These are phyloP conservation scores for Rhododendron mucronatum DNA, from an alignment of 148 eudicot genomes.

Conservation along the genomic window DNA sequence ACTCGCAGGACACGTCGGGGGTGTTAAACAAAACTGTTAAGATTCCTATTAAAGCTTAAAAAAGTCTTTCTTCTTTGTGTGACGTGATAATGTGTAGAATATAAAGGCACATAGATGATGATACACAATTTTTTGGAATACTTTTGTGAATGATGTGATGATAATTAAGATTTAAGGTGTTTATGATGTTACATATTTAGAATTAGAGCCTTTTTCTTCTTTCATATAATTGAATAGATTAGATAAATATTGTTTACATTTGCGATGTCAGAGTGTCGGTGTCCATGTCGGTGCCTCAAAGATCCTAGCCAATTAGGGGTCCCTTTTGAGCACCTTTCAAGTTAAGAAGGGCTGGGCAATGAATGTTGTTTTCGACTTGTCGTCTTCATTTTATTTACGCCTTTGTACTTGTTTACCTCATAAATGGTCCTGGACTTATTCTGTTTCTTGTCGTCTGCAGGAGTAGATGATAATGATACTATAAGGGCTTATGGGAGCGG, in stretches of 20 bases:
- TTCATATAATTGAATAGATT: not conserved
- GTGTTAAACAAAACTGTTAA: not conserved
- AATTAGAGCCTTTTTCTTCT: not conserved
- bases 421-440: not conserved
- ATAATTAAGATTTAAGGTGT: not conserved
- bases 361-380: not conserved
- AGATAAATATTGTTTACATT: not conserved
- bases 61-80: not conserved
- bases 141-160: not conserved
- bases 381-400: not conserved
- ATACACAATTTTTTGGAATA: not conserved
- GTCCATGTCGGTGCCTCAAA: not conserved
- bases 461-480: slow-evolving; percentile 62
- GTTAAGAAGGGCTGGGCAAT: not conserved
- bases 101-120: not conserved
- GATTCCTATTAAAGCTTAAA: not conserved
- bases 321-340: not conserved
- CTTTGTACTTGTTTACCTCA: not conserved
- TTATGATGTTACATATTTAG: not conserved
- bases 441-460: slow-evolving; percentile 40
- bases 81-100: not conserved
- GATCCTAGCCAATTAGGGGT: not conserved
- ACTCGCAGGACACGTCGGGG: not conserved
- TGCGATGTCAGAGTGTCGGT: not conserved
- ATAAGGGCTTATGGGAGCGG: slow-evolving; percentile 70